Conservation (phyloP, 192 early-diverging fungal genomes). For the Backusella luteola region DNA sequence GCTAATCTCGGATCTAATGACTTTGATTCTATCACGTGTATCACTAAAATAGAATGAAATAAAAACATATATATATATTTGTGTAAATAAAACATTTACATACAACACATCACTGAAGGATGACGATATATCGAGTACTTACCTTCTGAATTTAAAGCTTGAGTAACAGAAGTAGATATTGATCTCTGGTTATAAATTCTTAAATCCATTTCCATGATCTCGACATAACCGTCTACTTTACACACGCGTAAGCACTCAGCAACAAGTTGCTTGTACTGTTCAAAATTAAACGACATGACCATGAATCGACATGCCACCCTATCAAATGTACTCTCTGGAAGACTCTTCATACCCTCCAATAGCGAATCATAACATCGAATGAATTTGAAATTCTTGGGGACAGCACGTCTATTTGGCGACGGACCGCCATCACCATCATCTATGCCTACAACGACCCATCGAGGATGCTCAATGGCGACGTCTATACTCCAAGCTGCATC, state of each 20-base stretch:
- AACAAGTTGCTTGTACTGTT: constrained; percentile 8
- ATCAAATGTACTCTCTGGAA: constrained; percentile 23
- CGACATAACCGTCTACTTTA: constrained; percentile 26
- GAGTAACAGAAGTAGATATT: background rate
- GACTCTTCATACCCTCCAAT: constrained; percentile 1
- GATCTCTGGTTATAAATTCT: constrained; percentile 15
- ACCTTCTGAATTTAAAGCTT: constrained; percentile 30
- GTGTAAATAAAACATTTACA: background rate
- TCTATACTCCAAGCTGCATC: constrained; percentile 19
- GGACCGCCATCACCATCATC: constrained; percentile 14
- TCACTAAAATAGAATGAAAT: constrained; percentile 1
- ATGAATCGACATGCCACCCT: constrained; percentile 12
- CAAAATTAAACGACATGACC: constrained; percentile 7
- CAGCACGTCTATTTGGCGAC: background rate
- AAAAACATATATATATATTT: background rate
- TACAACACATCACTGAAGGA: background rate
- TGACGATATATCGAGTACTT: background rate
- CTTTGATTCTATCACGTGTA: constrained; percentile 16
- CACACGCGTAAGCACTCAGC: constrained; percentile 23
- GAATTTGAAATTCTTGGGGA: constrained; percentile 20
- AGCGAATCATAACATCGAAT: constrained; percentile 17
- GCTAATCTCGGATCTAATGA: constrained; percentile 10
- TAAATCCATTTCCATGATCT: constrained; percentile 34
- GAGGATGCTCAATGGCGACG: background rate
- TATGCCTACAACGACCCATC: constrained; percentile 17